Evolutionary conservation across 108 stramenopile species (phyloP).

Genomic region (Hondaea fermentalgiana): DNA sequence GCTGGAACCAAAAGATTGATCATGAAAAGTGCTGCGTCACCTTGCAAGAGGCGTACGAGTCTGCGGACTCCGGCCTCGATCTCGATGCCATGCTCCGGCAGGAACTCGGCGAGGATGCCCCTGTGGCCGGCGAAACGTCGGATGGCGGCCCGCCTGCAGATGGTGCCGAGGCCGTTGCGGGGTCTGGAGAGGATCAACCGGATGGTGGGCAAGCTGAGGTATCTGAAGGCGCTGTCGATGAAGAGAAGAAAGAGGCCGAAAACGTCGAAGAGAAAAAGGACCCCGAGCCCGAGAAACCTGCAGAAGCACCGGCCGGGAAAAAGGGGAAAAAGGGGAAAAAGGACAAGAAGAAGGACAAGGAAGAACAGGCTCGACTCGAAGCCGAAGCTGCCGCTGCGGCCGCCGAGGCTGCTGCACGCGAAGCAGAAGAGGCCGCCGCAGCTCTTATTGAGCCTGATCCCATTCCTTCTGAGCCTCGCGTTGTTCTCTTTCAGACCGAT

Average conservation of each 20-base stretch:
- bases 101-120: neutral
- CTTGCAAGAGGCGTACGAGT: neutral
- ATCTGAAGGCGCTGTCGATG: no score
- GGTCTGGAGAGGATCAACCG: neutral
- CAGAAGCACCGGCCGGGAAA: neutral
- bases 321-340: neutral
- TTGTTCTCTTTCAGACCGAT: neutral
- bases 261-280: neutral
- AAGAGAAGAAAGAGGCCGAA: neutral
- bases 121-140: neutral
- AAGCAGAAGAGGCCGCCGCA: neutral
- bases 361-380: neutral
- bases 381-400: neutral
- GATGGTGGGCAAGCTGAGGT: neutral
- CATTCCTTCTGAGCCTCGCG: neutral
- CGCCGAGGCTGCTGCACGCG: neutral
- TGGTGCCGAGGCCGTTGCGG: neutral
- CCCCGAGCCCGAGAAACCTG: neutral
- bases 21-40: neutral
- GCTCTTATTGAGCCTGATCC: neutral
- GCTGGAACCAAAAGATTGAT: neutral
- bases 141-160: neutral
- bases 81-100: neutral
- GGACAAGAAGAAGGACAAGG: slow-evolving; percentile 2
- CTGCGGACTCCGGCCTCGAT: neutral